Evolutionary conservation across 2,329 filamentous ascomycete genomes (phyloP), one percentile per base, ranked within the genome.

Genomic region (Monilinia laxa): DNA sequence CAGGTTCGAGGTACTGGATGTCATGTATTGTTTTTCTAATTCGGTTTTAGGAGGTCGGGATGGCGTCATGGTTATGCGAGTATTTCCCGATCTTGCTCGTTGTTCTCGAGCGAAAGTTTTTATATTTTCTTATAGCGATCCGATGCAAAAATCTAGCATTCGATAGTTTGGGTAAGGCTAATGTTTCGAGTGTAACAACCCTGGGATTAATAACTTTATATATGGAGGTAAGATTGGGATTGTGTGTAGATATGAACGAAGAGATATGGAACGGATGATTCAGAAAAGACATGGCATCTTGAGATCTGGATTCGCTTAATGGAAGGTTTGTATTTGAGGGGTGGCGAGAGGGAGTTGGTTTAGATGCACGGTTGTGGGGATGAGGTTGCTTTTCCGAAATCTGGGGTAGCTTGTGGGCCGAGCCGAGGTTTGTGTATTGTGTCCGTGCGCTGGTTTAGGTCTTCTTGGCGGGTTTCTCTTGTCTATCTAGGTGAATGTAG

Each of bases 1-100:
- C 35, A 28, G 18, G 10, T 49, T 59, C 14, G 68, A 65, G 28
- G 57, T 68, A 20, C 67, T 65, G 11, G 74, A 73, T 11, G 74
- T 75, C 70, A 75, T 74, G 53, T 75, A 75, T 59, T 75, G 73
- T 54, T 74, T 75, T 57, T 74, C 69, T 9, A 75, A 67, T 28
- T 59, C 63, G 3, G 62, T 49, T 14, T 18, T 59, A 7, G 28
- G 42, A n/a, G 57, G n/a, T 35, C 20, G 16, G 16, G 71, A 35
- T 35, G 31, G 7, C 31, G 31, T 6, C 31, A 35, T 28, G 64
- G 67, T 42, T 68, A 70, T 70, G 1, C 1, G 68, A 42, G 6
- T 20, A 25, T 23, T 11, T 28, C 31, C 18, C 38, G 7, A 53
- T 18, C 45, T 11, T 62, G 14, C 14, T 10, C 28, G 35, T 20